Evolutionary conservation across 345 rosid genomes (phyloP), one percentile per base, ranked within the genome.

Genomic region (Eucalyptus cladocalyx): DNA sequence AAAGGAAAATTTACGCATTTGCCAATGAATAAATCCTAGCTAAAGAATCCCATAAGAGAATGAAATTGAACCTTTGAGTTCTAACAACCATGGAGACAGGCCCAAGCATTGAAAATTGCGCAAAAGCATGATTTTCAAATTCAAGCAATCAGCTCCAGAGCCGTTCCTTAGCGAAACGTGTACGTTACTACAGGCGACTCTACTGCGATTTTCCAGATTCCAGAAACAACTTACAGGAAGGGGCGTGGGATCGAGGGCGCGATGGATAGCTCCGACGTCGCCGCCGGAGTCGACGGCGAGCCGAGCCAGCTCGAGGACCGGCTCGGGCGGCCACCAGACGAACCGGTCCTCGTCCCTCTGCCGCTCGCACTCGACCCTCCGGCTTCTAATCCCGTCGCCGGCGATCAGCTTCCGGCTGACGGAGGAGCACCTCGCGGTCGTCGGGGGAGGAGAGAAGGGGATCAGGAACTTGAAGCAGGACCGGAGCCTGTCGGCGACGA

Each of bases 231-330:
- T 91, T 65, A 97, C 99, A 62, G 93, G 93, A 65, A 96, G n/a
- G 60, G 93, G 88, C 7, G 95, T 91, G 54, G 99, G 97, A 91
- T 97, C 97, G 49, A 97, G 93, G 45, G 96, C 89, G 47, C 95
- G 93, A 86, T 96, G 92, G 87, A 97, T 93, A 24, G 95, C 93
- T 87, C 89, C 95, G 6, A 96, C 97, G 87, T 96, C 97, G 4
- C 99, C 99, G 6, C 97, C 96, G 65, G 99, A 96, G 88, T 96
- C 99, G n/a, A 96, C 89, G 80, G 98, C 96, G 34, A 97, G 97
- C 56, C 99, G 96, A 90, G 99, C 99, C 67, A 96, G 93, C 72
- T 97, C 98, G 8, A 96, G 96, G 83, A 97, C 92, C 69, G 98
- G 91, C 90, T 94, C 93, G 30, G 99, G 99, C 37, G 99, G 99